phyloP scores from a whole-genome alignment of 768 basidiomycete species.

The Lactarius psammicola region DNA sequence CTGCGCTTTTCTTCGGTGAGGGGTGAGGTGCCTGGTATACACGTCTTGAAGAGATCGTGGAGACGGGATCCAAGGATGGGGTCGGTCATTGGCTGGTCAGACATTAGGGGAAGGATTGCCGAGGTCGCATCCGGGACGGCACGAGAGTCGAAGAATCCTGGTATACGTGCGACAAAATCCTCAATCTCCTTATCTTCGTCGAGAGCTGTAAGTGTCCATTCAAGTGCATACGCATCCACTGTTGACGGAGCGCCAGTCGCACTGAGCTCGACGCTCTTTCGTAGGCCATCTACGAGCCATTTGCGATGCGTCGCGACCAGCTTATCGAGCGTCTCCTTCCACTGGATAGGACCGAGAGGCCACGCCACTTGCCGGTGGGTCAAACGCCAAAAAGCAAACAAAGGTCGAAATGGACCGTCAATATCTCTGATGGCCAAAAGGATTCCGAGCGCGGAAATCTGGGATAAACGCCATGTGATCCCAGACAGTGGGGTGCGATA shows the following conservation, averaged over 20 bases:
- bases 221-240: background rate
- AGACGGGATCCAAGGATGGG: constrained; percentile 3
- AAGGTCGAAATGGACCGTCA: background rate
- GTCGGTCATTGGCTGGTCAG: background rate
- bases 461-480: background rate
- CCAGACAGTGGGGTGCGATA: background rate
- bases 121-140: background rate
- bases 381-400: background rate
- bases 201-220: constrained; percentile 5
- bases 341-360: background rate
- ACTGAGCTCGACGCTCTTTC: background rate
- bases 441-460: background rate
- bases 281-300: background rate
- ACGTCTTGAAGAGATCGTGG: background rate
- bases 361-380: background rate
- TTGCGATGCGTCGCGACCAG: background rate
- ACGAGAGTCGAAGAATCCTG: background rate
- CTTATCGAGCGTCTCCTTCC: background rate
- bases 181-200: constrained; percentile 3
- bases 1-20: background rate
- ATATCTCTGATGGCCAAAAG: background rate
- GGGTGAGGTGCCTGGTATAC: background rate
- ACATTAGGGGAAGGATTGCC: constrained; percentile 8
- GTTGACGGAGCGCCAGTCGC: background rate
- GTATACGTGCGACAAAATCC: background rate